Percentiles rank a stretch among this genome's conserved stretches.
Evolutionary conservation across 345 rosid genomes (phyloP).

Genomic region (Syzygium aqueum): DNA sequence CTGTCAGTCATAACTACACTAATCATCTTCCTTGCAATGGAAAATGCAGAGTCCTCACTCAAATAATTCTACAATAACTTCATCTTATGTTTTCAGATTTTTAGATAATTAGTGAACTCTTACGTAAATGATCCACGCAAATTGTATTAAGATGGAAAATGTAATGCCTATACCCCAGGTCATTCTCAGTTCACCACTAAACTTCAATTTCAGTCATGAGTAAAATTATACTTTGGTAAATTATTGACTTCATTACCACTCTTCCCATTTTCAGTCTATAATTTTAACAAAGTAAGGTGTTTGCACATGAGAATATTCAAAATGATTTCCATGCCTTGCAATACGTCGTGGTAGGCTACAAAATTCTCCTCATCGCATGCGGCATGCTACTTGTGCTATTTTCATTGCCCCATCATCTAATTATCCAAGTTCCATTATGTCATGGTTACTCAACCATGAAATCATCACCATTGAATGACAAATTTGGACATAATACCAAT

Average conservation of each 20-base stretch:
- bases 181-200: not conserved
- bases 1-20: conserved; percentile 3
- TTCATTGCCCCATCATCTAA: not conserved
- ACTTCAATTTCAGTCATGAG: not conserved
- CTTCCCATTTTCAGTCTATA: not conserved
- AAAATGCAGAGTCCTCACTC: not conserved
- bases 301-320: not conserved
- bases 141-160: not conserved
- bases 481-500: not conserved
- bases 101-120: not conserved
- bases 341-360: not conserved
- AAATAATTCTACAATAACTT: not conserved
- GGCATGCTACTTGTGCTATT: not conserved
- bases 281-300: not conserved
- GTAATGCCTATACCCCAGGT: not conserved
- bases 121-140: not conserved
- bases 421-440: not conserved
- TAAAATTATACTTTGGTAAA: not conserved
- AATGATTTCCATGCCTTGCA: not conserved
- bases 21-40: not conserved
- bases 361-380: not conserved
- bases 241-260: not conserved
- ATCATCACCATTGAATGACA: not conserved
- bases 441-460: not conserved
- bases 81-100: not conserved